These are phyloP conservation scores for Adansonia digitata DNA, from an alignment of 345 rosid species.

Conservation along the genomic window DNA sequence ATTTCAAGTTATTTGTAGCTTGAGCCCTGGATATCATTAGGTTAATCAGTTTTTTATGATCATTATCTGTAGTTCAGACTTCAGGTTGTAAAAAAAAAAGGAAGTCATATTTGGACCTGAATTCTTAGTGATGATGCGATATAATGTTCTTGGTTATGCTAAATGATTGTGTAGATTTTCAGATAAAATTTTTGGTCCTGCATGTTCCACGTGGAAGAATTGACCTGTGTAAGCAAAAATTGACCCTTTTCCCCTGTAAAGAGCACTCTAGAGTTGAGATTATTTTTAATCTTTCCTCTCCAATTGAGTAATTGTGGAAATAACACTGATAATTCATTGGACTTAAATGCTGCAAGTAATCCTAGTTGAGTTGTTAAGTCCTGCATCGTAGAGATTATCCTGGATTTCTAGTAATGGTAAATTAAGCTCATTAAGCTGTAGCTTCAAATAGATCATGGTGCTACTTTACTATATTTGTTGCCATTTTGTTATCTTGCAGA, in stretches of 20 bases:
- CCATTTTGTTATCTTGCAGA: not conserved
- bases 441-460: not conserved
- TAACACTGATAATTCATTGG: not conserved
- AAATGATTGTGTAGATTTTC: not conserved
- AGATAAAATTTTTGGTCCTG: not conserved
- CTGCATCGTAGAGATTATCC: not conserved
- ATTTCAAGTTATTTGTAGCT: too few species aligned
- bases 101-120: not conserved
- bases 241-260: not conserved
- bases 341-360: not conserved
- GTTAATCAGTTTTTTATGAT: conserved; percentile 24
- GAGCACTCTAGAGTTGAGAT: not conserved
- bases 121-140: not conserved
- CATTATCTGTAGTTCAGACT: not conserved
- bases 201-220: not conserved
- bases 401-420: not conserved
- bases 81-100: too few species aligned
- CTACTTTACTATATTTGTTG: not conserved
- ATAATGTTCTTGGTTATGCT: too few species aligned
- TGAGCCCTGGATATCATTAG: too few species aligned
- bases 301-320: not conserved
- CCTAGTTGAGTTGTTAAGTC: not conserved
- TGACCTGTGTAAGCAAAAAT: not conserved
- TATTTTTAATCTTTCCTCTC: not conserved
- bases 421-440: not conserved